Base-by-base conservation (phyloP, 306 rosid genomes). In the Citrullus amarus region DNA sequence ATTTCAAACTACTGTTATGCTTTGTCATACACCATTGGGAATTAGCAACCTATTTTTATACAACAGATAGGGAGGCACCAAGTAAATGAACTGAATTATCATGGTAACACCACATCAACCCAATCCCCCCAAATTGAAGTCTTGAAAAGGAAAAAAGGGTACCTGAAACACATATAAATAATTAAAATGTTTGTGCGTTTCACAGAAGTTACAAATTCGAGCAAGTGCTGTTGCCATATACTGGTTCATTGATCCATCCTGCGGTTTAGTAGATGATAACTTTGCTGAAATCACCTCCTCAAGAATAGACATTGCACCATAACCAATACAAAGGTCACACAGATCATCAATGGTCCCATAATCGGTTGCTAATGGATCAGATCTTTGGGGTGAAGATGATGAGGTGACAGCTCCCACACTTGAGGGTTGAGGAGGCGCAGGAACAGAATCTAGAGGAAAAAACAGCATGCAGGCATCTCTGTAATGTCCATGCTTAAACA, bases 121-220 rank as follows among this genome's bases (percentile, higher is more conserved):
- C 8, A 69, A 44, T 14, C 55, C 55, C 54, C 44, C 9, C 6
- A 69, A 41, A 69, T 6, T 69, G n/a, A 69, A 66, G 32, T 15
- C 15, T 9, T 66, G 14, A 25, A 48, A 15, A 48, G n/a, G 41
- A 14, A 71, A 46, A 48, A 72, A 65, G 2, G n/a, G 72, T 87
- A 92, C 98, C 98, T 94, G 96, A 86, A 94, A 94, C 78, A 88
- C 80, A 86, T 90, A 90, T 75, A 94, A 85, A 84, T 88, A 94
- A 84, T 90, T 92, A 86, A 94, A 94, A 90, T 89, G 95, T 84
- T 83, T 90, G 70, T 94, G 97, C 41, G 87, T 88, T 86, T 94
- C 98, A 84, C 98, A 92, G 76, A 86, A 92, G 82, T 84, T 79
- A 82, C 98, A 92, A 74, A 92, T 92, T 68, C 98, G 93, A 71